These are phyloP conservation scores for Craterostigma plantagineum DNA, from an alignment of 257 asterid genomes.

Conservation along the genomic window DNA sequence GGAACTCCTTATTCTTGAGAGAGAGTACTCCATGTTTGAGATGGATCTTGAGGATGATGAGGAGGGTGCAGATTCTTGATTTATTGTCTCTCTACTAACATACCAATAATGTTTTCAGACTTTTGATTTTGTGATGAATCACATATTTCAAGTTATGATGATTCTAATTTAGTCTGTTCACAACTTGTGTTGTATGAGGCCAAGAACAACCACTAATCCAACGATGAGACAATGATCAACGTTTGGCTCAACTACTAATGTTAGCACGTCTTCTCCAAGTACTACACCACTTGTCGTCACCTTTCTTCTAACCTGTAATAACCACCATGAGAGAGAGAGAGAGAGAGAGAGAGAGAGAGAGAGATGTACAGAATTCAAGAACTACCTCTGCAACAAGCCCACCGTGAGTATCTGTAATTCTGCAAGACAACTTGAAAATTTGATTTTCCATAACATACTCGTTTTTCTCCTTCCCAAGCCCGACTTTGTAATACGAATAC, in stretches of 20 bases:
- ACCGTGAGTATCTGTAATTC: slow-evolving; percentile 16
- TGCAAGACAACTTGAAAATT: slow-evolving; percentile 13
- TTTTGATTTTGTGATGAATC: too few relatives aligned
- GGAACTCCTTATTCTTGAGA: slow-evolving; percentile 73
- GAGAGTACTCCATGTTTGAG: slow-evolving; percentile 50
- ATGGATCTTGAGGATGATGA: slow-evolving; percentile 42
- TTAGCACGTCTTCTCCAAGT: slow-evolving; percentile 23
- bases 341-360: too few relatives aligned
- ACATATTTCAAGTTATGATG: too few relatives aligned
- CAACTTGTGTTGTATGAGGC: slow-evolving; percentile 18
- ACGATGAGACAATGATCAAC: slow-evolving; percentile 19
- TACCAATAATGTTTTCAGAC: too few relatives aligned
- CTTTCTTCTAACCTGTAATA: slow-evolving; percentile 23
- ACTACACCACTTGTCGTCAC: slow-evolving; percentile 16
- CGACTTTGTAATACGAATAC: slow-evolving; percentile 13
- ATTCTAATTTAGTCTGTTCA: too few relatives aligned
- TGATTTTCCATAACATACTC: slow-evolving; percentile 18
- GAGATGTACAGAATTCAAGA: too few relatives aligned
- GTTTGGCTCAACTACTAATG: slow-evolving; percentile 27
- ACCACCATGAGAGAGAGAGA: too few relatives aligned
- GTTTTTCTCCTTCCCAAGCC: slow-evolving; percentile 1
- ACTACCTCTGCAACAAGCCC: slow-evolving; percentile 26
- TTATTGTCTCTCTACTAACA: too few relatives aligned
- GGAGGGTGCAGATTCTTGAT: slow-evolving; percentile 24
- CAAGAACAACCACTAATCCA: slow-evolving; percentile 24